These are phyloP conservation scores for Apophysomyces variabilis DNA, from an alignment of 371 early-diverging fungal species.

Conservation along the genomic window DNA sequence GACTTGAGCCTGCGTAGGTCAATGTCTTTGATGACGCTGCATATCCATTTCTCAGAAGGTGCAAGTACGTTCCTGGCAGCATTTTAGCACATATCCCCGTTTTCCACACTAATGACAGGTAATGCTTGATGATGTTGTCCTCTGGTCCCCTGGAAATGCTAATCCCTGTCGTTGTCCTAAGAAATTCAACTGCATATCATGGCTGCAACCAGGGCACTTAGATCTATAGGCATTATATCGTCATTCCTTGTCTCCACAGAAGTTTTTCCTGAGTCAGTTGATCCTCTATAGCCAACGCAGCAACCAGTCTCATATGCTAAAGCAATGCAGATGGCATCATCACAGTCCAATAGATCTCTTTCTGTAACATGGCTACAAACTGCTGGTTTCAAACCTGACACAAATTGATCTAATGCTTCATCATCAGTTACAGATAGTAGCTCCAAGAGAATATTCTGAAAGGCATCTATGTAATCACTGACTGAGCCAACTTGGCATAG, in stretches of 20 bases:
- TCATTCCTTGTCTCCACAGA: neutral
- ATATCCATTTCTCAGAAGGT: neutral
- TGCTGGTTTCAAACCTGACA: too few species aligned
- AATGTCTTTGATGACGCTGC: neutral
- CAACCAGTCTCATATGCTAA: too few species aligned
- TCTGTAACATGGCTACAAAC: too few species aligned
- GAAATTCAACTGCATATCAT: neutral
- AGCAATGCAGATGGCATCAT: too few species aligned
- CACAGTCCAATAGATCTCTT: too few species aligned
- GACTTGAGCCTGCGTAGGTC: neutral
- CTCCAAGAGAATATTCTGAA: too few species aligned
- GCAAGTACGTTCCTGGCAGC: neutral
- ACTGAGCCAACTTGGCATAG: too few species aligned
- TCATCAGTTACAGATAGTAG: too few species aligned
- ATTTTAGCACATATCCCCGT: neutral
- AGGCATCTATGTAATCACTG: too few species aligned
- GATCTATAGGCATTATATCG: neutral
- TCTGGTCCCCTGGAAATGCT: neutral
- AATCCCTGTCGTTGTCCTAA: neutral
- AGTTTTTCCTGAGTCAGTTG: too few species aligned
- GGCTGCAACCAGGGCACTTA: neutral
- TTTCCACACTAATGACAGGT: neutral
- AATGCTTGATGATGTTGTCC: neutral
- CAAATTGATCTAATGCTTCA: too few species aligned
- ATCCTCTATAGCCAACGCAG: too few species aligned